These are phyloP conservation scores for Phytophthora europaea DNA, from an alignment of 352 stramenopile genomes.

Conservation along the genomic window DNA sequence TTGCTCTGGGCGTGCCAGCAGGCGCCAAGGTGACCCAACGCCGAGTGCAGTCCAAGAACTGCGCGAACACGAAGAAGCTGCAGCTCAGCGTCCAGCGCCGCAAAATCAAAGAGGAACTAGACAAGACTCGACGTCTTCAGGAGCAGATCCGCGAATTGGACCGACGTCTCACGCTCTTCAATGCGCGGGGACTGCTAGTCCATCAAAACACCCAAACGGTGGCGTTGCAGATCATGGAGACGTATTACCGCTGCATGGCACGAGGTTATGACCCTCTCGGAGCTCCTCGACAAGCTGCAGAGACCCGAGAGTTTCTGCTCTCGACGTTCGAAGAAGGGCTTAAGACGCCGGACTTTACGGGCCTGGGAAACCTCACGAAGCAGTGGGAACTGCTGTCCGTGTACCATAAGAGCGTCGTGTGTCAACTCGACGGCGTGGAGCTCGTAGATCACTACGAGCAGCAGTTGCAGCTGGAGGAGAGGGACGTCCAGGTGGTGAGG, in stretches of 20 bases:
- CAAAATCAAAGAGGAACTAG: background rate
- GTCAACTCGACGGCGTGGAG: constrained; percentile 8
- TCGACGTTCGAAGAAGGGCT: constrained; percentile 36
- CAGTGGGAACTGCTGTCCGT: constrained; percentile 52
- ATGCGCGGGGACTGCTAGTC: background rate
- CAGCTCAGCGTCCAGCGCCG: background rate
- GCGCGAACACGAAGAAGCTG: constrained; percentile 6
- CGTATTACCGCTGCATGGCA: constrained; percentile 44
- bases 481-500: constrained; percentile 39
- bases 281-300: background rate
- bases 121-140: background rate
- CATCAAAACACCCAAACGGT: constrained; percentile 30
- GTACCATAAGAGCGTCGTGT: constrained; percentile 38
- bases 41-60: constrained; percentile 9
- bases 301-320: constrained; percentile 35
- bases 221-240: constrained; percentile 41
- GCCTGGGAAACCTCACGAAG: constrained; percentile 39
- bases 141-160: constrained; percentile 19
- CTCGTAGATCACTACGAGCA: constrained; percentile 21
- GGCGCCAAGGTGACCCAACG: background rate
- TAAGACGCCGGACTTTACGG: constrained; percentile 46
- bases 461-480: background rate
- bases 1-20: background rate
- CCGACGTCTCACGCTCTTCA: constrained; percentile 3
- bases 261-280: constrained; percentile 30